A percentile compares a stretch with the other conserved stretches of the same genome.
These are phyloP conservation scores for Xylaria sp. DNA, from an alignment of 2,329 filamentous ascomycete genomes.

Conservation along the genomic window DNA sequence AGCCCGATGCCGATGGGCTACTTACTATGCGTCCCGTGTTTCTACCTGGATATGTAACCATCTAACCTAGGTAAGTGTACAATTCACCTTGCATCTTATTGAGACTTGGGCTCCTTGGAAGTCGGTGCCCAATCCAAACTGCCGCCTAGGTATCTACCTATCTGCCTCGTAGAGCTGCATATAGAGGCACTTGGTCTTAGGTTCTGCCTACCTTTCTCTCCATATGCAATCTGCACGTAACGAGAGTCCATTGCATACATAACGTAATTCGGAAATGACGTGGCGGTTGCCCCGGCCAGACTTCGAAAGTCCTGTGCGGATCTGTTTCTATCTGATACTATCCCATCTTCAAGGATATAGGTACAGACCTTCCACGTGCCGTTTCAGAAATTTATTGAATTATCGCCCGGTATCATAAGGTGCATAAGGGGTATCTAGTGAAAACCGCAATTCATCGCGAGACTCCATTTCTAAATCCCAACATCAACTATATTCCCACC, in stretches of 20 bases:
- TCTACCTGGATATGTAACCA: background rate
- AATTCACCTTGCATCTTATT: constrained; percentile 21
- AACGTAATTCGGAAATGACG: constrained; percentile 15
- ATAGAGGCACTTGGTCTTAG: no score
- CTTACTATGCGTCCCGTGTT: background rate
- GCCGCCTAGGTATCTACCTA: background rate
- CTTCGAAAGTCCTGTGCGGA: constrained; percentile 1
- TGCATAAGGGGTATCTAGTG: constrained; percentile 24
- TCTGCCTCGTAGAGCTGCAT: no score
- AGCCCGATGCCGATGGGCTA: background rate
- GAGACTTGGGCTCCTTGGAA: constrained; percentile 2
- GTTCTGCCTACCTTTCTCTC: background rate
- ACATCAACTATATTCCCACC: constrained; percentile 12
- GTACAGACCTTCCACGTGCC: background rate
- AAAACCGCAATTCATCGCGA: constrained; percentile 7
- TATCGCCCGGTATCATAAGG: background rate
- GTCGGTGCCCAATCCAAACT: constrained; percentile 11
- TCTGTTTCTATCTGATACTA: constrained; percentile 20
- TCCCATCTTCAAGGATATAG: constrained; percentile 6
- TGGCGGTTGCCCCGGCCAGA: constrained; percentile 5
- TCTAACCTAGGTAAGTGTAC: constrained; percentile 19
- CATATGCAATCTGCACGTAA: constrained; percentile 6
- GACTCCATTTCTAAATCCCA: constrained; percentile 10
- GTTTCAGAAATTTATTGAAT: background rate
- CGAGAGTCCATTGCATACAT: constrained; percentile 3